Conservation (phyloP, 2,329 filamentous ascomycete genomes). For the Mycocentrospora acerina region DNA sequence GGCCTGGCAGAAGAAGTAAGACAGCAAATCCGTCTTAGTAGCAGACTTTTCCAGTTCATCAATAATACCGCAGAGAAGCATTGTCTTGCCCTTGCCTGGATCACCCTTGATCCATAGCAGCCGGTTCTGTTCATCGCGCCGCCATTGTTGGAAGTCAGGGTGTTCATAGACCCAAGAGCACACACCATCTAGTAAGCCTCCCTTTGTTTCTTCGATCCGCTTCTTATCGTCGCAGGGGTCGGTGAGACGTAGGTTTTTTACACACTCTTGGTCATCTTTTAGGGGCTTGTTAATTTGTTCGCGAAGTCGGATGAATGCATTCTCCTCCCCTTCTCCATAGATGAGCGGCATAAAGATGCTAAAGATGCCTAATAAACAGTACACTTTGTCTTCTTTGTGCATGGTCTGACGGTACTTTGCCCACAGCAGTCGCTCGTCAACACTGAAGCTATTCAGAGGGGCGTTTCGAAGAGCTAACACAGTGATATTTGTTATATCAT, state of each 20-base stretch:
- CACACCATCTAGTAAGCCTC: background rate
- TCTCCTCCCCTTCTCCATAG: conserved; percentile 2
- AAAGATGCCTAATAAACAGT: conserved; percentile 15
- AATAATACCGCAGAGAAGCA: conserved; percentile 35
- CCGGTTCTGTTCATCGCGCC: conserved; percentile 2
- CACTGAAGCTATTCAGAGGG: conserved; percentile 1
- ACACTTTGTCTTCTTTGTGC: conserved; percentile 6
- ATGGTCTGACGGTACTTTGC: conserved; percentile 11
- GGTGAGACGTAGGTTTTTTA: conserved; percentile 8
- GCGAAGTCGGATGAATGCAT: conserved; percentile 28
- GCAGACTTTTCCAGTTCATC: conserved; percentile 1
- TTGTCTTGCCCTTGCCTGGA: conserved; percentile 40
- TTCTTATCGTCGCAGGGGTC: conserved; percentile 10
- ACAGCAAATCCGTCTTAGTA: conserved; percentile 12
- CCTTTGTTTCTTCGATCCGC: too few relatives aligned
- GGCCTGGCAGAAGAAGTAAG: conserved; percentile 32
- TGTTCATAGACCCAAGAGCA: background rate
- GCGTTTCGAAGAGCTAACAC: background rate
- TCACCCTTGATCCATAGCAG: conserved; percentile 46
- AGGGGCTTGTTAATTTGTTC: conserved; percentile 16
- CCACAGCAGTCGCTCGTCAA: conserved; percentile 12
- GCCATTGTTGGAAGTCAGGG: background rate
- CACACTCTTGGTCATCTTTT: conserved; percentile 8
- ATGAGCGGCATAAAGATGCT: conserved; percentile 5
- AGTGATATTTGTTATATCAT: conserved; percentile 5